A percentile compares a stretch with the other conserved stretches of the same genome.
phyloP scores from a whole-genome alignment of 2,329 filamentous ascomycete genomes.

The Aspergillus viridinutans region DNA sequence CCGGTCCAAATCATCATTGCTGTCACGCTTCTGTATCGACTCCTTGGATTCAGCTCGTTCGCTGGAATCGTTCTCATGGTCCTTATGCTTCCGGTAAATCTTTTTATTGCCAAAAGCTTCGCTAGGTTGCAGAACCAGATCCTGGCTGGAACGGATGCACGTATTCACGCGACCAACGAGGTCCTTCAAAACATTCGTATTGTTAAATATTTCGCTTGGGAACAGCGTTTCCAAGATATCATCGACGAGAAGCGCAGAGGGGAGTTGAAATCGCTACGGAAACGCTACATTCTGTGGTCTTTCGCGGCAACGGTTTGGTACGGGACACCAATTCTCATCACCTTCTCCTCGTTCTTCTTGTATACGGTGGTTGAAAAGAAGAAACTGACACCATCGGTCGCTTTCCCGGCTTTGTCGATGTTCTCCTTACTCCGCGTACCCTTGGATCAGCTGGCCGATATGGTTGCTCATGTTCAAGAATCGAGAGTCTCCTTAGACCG shows the following conservation, averaged over 20 bases:
- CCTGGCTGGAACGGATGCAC: conserved; percentile 86
- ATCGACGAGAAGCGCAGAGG: conserved; percentile 82
- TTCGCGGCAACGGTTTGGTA: conserved; percentile 93
- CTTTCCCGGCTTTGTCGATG: conserved; percentile 92
- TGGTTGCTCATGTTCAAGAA: conserved; percentile 97
- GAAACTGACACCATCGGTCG: conserved; percentile 82
- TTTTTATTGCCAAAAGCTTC: conserved; percentile 82
- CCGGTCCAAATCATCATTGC: conserved; percentile 84
- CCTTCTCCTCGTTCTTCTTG: conserved; percentile 90
- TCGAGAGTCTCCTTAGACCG: conserved; percentile 95
- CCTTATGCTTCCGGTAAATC: conserved; percentile 82
- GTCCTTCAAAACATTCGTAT: conserved; percentile 96
- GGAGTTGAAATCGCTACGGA: conserved; percentile 74
- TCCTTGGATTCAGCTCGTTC: conserved; percentile 89
- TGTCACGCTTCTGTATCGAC: conserved; percentile 75
- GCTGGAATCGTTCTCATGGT: conserved; percentile 90
- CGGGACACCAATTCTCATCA: conserved; percentile 89
- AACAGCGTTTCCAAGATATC: conserved; percentile 78
- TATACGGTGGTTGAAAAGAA: conserved; percentile 90
- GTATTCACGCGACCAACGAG: conserved; percentile 95
- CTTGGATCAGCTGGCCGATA: conserved; percentile 92
- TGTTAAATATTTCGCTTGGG: conserved; percentile 99
- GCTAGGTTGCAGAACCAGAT: conserved; percentile 84
- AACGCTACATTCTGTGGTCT: conserved; percentile 87
- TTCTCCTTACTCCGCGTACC: conserved; percentile 92